A percentile compares a stretch with the other conserved stretches of the same genome.
phyloP scores from a whole-genome alignment of 257 asterid genomes.

The Plantago ovata region DNA sequence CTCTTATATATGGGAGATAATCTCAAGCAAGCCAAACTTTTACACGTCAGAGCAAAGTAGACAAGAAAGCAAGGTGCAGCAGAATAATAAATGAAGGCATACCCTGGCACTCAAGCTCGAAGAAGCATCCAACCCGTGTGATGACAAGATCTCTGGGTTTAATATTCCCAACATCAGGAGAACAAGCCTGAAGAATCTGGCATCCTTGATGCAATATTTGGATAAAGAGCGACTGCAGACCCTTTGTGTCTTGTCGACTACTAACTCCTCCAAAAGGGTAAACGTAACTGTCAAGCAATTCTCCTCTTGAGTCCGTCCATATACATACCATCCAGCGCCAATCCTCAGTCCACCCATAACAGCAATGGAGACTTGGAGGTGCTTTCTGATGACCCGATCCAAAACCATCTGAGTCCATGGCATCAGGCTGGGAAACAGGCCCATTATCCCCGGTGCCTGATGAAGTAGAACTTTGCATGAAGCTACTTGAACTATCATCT shows the following conservation, averaged over 20 bases:
- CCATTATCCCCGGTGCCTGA: constrained; percentile 76
- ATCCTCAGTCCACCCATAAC: constrained; percentile 99
- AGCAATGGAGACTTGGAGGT: constrained; percentile 89
- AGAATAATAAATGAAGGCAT: constrained; percentile 36
- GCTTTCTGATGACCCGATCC: constrained; percentile 68
- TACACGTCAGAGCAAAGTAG: too few species aligned
- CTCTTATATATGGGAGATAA: too few species aligned
- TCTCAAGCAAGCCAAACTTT: too few species aligned
- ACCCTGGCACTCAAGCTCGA: constrained; percentile 99
- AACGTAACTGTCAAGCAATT: constrained; percentile 82
- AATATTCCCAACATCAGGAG: constrained; percentile 58
- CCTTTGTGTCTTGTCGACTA: constrained; percentile 98
- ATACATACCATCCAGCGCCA: constrained; percentile 99
- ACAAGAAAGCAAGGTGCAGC: neutral
- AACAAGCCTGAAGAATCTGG: constrained; percentile 92
- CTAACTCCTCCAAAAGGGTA: constrained; percentile 98
- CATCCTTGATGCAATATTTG: constrained; percentile 96
- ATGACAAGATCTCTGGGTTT: constrained; percentile 95
- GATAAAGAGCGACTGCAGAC: constrained; percentile 90
- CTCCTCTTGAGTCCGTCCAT: constrained; percentile 99
- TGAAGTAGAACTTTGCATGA: constrained; percentile 63
- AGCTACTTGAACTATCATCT: constrained; percentile 73
- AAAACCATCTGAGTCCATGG: constrained; percentile 65
- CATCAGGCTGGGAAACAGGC: constrained; percentile 54
- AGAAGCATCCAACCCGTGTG: constrained; percentile 89